Evolutionary conservation across 345 rosid genomes (phyloP), one percentile per base, ranked within the genome.

Genomic region (Capsella bursapastoris): DNA sequence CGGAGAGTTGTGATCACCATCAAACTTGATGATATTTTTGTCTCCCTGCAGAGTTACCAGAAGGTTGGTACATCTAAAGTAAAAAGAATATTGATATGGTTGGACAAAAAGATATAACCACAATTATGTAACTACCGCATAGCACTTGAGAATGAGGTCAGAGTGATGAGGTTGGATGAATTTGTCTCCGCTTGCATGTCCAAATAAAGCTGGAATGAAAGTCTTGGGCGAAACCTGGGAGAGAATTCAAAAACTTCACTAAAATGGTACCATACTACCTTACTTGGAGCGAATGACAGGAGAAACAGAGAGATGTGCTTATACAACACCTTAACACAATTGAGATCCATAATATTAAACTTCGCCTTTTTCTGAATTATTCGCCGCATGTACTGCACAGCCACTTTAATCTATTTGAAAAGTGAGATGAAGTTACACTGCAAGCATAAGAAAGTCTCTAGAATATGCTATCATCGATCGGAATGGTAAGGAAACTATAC

Each of bases 1-100:
- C 18, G 99, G 88, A 41, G 97, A 83, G 79, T 95, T 95, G 81
- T 92, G 97, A 71, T 95, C 97, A 57, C 97, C 99, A 70, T 95
- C 93, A 77, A 95, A 95, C 81, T 86, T 90, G 73, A 95, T 90
- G 73, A 95, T 78, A 74, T 95, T 95, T 81, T 91, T 95, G 82
- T 92, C 97, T 45, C 99, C 99, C 99, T 95, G 88, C 65, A 82
- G 43, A 74, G 70, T 37, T 22, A 76, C 25, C 63, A 53, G n/a
- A 65, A 57, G 25, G 38, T 31, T 59, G 6, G 45, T 49, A 55
- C 59, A 61, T 41, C 32, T 63, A 47, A 68, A 52, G 55, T 53
- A 10, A 50, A 12, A 14, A 38, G 7, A 22, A 18, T 27, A 53
- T 5, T 32, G 43, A 69, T 41, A 15, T 66, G 52, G 22, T 53